Evolutionary conservation across 768 basidiomycete species (phyloP), one percentile per base, ranked within the genome.

Genomic region (Clitopilus hobsonii): DNA sequence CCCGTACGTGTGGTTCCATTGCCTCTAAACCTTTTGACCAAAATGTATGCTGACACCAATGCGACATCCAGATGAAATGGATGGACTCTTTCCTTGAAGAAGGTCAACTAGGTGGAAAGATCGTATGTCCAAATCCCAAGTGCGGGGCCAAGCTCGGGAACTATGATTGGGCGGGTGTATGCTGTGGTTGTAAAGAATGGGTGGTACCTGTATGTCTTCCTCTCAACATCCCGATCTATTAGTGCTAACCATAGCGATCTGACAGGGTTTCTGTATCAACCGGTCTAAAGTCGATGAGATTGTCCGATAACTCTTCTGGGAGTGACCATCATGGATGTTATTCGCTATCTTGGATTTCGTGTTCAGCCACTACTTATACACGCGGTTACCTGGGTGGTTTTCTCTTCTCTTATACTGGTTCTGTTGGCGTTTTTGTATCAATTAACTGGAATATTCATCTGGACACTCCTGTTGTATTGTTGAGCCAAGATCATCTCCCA

Each of bases 91-190:
- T 88, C 61, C 72, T 98, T 7, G 77, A 83, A 29, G 69, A 73
- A n/a, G 95, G 94, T 0, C 78, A 85, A 41, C 72, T 95, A 30
- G 81, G 86, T 0, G 97, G 97, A 16, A 97, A 94, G 77, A 90
- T 99, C 60, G 56, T 81, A 0, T 99, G 97, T 62, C 97, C 97
- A 3, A 96, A 95, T 69, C 80, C 85, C 63, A 94, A 91, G 64
- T 99, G 97, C 63, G 79, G 80, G 2, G 85, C 83, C 23, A 99
- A 99, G 73, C 77, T 99, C 16, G 97, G 97, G 2, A 97, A 91
- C 67, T 98, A 86, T 62, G 94, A 97, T 66, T 99, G 97, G 97
- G 93, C 94, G 4, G 96, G 96, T 0, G 85, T 91, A 25, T 83
- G 86, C 63, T 96, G 94, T 65, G 88, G 91, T 22, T 98, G 94